A percentile compares a stretch with the other conserved stretches of the same genome.
phyloP scores from a whole-genome alignment of 2,329 filamentous ascomycete genomes.

The Neopestalotiopsis clavispora region DNA sequence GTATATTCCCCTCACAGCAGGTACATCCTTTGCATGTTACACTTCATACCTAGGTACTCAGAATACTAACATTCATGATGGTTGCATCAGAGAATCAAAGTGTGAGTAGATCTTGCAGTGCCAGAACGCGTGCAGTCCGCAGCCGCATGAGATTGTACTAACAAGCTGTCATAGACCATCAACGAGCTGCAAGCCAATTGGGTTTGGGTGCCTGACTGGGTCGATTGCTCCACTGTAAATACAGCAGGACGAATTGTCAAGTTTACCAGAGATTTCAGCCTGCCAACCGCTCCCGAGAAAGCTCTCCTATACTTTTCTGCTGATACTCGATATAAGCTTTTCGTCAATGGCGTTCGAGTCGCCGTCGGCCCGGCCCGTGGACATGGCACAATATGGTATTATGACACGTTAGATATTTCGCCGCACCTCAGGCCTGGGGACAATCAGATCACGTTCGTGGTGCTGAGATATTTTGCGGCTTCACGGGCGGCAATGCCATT shows the following conservation, averaged over 20 bases:
- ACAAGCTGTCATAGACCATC: neutral
- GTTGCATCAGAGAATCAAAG: constrained; percentile 1
- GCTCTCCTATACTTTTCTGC: constrained; percentile 11
- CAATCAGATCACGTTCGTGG: constrained; percentile 7
- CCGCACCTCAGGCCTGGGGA: constrained; percentile 2
- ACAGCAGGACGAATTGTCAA: constrained; percentile 12
- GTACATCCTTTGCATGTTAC: neutral
- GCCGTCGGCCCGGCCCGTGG: constrained; percentile 13
- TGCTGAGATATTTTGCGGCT: constrained; percentile 11
- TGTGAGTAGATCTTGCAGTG: neutral
- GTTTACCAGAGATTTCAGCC: constrained; percentile 4
- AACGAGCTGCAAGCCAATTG: constrained; percentile 15
- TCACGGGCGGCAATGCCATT: constrained; percentile 12
- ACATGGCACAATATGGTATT: constrained; percentile 12
- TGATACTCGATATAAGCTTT: constrained; percentile 12
- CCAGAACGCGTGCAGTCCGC: neutral
- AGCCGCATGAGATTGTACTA: neutral
- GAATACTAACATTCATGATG: neutral
- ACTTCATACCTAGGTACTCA: neutral
- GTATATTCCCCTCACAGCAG: too few relatives aligned
- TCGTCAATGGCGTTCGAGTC: constrained; percentile 9
- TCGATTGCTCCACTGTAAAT: constrained; percentile 4
- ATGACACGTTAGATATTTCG: constrained; percentile 8
- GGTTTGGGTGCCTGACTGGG: constrained; percentile 15
- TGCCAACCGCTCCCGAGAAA: constrained; percentile 1